phyloP scores from a whole-genome alignment of 306 rosid species.

The Gastrolobium bilobum region DNA sequence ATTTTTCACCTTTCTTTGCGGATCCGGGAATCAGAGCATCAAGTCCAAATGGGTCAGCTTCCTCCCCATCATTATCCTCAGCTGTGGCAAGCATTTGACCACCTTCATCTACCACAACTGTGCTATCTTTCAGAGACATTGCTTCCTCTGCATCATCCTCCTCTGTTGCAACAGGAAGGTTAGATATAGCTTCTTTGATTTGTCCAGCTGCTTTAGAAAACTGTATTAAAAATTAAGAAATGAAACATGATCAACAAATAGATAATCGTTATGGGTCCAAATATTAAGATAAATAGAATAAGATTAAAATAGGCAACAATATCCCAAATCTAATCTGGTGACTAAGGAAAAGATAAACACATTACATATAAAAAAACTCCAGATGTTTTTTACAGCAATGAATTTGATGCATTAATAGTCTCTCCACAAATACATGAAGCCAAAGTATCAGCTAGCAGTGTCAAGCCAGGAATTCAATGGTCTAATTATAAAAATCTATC shows the following conservation, averaged over 20 bases:
- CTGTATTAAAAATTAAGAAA: constrained; percentile 50
- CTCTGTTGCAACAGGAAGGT: constrained; percentile 82
- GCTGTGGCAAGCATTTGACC: constrained; percentile 48
- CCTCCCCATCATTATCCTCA: constrained; percentile 54
- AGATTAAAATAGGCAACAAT: constrained; percentile 23
- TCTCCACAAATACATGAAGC: constrained; percentile 38
- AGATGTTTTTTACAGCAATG: background rate
- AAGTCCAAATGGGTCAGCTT: constrained; percentile 92
- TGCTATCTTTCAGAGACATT: constrained; percentile 60
- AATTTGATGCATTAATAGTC: constrained; percentile 31
- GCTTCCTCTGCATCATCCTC: constrained; percentile 83
- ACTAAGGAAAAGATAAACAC: constrained; percentile 42
- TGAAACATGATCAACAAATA: constrained; percentile 42
- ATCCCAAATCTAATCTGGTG: constrained; percentile 28
- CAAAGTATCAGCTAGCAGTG: constrained; percentile 31
- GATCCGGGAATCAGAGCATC: constrained; percentile 78
- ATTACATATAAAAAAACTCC: constrained; percentile 3
- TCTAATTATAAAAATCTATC: constrained; percentile 18
- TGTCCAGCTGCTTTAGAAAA: constrained; percentile 86
- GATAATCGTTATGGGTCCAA: constrained; percentile 22
- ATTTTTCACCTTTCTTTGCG: constrained; percentile 66
- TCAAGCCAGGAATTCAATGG: constrained; percentile 23
- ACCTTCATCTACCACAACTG: constrained; percentile 50
- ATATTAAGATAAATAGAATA: background rate
- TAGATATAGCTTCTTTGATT: constrained; percentile 78